Conservation (phyloP, 306 rosid genomes). For the Medicago arabica region DNA sequence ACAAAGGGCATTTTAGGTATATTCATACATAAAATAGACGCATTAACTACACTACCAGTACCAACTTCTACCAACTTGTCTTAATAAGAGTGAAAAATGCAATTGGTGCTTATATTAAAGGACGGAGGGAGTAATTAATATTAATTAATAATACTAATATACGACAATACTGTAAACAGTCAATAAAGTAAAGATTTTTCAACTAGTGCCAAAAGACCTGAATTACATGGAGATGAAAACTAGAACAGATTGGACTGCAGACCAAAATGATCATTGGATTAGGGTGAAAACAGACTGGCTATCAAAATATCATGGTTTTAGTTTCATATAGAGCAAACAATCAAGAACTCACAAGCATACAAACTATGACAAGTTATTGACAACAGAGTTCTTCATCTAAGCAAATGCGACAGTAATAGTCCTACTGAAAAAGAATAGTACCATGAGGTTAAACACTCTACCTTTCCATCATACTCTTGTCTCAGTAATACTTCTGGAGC, state of each 20-base stretch:
- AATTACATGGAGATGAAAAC: constrained; percentile 15
- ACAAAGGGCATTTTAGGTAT: no score
- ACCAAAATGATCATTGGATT: constrained; percentile 20
- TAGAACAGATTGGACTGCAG: neutral
- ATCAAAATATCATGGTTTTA: constrained; percentile 18
- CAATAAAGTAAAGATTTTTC: neutral
- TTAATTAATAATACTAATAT: neutral
- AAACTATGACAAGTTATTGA: constrained; percentile 14
- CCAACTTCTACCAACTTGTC: no score
- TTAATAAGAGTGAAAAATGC: no score
- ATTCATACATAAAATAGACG: no score
- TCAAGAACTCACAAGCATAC: constrained; percentile 1
- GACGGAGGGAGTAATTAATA: neutral
- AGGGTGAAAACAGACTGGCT: constrained; percentile 4
- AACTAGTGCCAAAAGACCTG: constrained; percentile 28
- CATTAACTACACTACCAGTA: no score
- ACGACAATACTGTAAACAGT: constrained; percentile 10
- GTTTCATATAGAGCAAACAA: constrained; percentile 14
- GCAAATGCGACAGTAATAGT: constrained; percentile 15
- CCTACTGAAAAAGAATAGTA: constrained; percentile 24
- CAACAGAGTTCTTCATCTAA: constrained; percentile 17
- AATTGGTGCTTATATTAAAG: no score
- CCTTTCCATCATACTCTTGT: constrained; percentile 98
- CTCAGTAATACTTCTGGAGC: constrained; percentile 93
- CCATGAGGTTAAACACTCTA: constrained; percentile 39